Percentiles rank a stretch among this genome's conserved stretches.
phyloP scores from a whole-genome alignment of 2,329 filamentous ascomycete genomes.

The Xylogone sp. region DNA sequence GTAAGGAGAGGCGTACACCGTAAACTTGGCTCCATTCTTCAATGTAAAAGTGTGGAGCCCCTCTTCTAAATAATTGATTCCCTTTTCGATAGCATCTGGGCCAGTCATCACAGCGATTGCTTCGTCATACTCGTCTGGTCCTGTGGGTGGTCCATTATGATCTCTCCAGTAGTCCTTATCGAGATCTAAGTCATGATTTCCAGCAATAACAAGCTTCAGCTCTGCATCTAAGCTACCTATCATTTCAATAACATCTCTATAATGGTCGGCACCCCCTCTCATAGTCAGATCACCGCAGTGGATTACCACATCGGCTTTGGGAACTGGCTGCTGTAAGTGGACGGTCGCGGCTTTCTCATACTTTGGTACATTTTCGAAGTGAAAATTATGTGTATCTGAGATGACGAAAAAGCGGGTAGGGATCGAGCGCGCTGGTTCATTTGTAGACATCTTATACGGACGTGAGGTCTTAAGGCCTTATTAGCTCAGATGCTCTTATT shows the following conservation, averaged over 20 bases:
- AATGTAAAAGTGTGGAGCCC: conserved; percentile 21
- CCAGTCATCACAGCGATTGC: conserved; percentile 11
- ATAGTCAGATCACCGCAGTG: conserved; percentile 35
- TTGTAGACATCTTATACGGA: neutral
- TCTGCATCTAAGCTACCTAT: conserved; percentile 39
- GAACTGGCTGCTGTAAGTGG: conserved; percentile 1
- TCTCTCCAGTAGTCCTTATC: conserved; percentile 31
- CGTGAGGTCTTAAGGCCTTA: neutral
- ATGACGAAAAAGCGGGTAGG: conserved; percentile 23
- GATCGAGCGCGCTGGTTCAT: conserved; percentile 2
- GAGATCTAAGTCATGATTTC: conserved; percentile 58
- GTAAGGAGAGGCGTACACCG: conserved; percentile 25
- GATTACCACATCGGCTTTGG: conserved; percentile 29
- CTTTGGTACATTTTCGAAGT: conserved; percentile 14
- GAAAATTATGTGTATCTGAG: conserved; percentile 25
- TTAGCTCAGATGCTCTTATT: too few species aligned
- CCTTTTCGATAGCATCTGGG: conserved; percentile 7
- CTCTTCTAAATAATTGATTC: conserved; percentile 22
- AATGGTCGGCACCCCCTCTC: conserved; percentile 20
- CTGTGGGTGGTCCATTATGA: neutral
- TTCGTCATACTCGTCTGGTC: conserved; percentile 3
- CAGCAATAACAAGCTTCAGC: conserved; percentile 58
- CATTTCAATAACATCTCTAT: conserved; percentile 19
- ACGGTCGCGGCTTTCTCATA: neutral
- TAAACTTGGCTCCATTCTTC: conserved; percentile 19